Evolutionary conservation across 2,329 filamentous ascomycete genomes (phyloP), one percentile per base, ranked within the genome.

Genomic region (Cyclaneusma minus): DNA sequence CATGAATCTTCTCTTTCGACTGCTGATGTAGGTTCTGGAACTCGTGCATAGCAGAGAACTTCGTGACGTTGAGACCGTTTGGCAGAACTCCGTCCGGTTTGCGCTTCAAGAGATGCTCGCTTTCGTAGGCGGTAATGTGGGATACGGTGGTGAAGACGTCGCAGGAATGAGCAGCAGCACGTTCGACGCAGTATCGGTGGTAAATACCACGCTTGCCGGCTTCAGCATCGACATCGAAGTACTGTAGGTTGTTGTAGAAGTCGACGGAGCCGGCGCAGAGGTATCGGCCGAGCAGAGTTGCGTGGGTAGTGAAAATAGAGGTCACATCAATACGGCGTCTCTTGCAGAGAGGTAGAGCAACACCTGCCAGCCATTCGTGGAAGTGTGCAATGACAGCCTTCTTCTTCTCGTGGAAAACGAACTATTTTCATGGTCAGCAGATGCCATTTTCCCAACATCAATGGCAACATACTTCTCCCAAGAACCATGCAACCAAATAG

Each of bases 81-180:
- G 89, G 89, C 39, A 95, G 55, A 5, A 98, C 89, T 21, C 89
- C 89, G 42, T 98, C 89, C 1, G 89, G 89, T 57, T 95, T 95
- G 37, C 89, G 78, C 67, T 95, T 95, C 38, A 98, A 67, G 41
- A 98, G 56, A 56, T 98, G 87, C 60, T 98, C 89, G 45, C 83
- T 92, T 56, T 98, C 89, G 54, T 92, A 95, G 7, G 89, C 89
- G 4, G 89, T 98, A 47, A 98, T 95, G 53, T 95, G 89, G 11
- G 87, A 95, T 33, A 98, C 89, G 1, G 89, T 98, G 13, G 89
- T 98, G 58, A 98, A 95, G 44, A 98, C 89, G 55, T 98, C 89
- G 40, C 79, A 80, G 5, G 83, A 68, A 50, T 98, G 89, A 12
- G 89, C 76, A 13, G 87, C 82, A 24, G 82, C 87, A 37, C 89